These are phyloP conservation scores for Penicillium desertorum DNA, from an alignment of 495 filamentous ascomycete genomes.

Conservation along the genomic window DNA sequence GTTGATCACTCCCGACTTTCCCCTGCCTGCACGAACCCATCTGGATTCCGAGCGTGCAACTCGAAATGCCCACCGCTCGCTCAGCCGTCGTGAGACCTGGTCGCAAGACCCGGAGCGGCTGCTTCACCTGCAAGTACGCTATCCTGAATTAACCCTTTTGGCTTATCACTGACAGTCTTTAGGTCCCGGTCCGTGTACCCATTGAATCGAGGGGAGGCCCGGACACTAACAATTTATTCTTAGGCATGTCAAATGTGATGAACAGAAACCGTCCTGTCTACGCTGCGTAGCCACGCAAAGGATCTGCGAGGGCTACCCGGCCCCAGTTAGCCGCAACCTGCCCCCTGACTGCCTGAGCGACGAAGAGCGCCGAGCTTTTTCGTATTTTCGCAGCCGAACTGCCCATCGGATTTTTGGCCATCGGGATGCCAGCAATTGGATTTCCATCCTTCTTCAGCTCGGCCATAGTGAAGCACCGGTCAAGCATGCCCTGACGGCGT, in stretches of 20 bases:
- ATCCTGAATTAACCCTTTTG: too few relatives aligned
- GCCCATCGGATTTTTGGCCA: constrained; percentile 11
- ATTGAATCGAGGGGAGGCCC: too few relatives aligned
- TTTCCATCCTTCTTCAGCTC: constrained; percentile 7
- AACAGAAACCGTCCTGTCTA: constrained; percentile 7
- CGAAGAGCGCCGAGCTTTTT: constrained; percentile 13
- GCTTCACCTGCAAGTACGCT: too few relatives aligned
- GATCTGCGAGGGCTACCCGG: constrained; percentile 12
- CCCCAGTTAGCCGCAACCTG: background rate
- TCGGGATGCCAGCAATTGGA: constrained; percentile 8
- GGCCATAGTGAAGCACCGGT: constrained; percentile 5
- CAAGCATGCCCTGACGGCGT: constrained; percentile 15
- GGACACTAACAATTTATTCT: background rate
- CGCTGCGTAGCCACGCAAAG: constrained; percentile 7
- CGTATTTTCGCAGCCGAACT: constrained; percentile 9
- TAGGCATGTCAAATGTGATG: constrained; percentile 14
- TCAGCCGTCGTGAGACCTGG: too few relatives aligned
- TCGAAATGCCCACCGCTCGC: too few relatives aligned
- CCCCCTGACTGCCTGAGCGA: constrained; percentile 2
- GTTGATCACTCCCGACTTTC: too few relatives aligned
- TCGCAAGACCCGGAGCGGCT: too few relatives aligned
- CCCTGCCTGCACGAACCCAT: too few relatives aligned
- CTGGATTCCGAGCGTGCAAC: too few relatives aligned
- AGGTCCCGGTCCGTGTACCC: too few relatives aligned
- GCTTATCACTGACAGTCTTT: too few relatives aligned